Percentiles rank a stretch among this genome's conserved stretches.
Conservation (phyloP, 225 moss, liverwort and hornwort genomes). For the Asterella californica region DNA sequence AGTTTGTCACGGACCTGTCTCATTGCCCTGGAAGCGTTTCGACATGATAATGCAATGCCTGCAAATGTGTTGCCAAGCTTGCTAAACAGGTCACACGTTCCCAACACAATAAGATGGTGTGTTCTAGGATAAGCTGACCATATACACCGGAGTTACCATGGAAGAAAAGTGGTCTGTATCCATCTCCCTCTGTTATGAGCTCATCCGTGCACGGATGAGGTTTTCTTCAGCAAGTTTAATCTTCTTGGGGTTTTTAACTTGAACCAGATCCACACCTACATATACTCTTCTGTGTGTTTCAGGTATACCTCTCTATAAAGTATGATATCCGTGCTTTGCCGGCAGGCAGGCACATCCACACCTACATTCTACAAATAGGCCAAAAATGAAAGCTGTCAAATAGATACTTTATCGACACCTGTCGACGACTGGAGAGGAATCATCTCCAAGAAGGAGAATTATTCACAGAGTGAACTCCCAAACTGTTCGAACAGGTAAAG, state of each 20-base stretch:
- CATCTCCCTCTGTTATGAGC: no score
- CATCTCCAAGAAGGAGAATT: background rate
- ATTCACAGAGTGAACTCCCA: background rate
- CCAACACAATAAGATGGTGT: no score
- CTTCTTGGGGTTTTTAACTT: no score
- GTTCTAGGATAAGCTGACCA: no score
- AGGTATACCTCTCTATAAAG: background rate
- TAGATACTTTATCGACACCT: background rate
- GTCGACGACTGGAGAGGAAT: background rate
- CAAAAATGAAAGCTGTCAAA: background rate
- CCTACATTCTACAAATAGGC: background rate
- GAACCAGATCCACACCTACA: background rate
- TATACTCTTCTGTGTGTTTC: background rate
- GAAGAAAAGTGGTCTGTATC: no score
- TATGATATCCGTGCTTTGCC: background rate
- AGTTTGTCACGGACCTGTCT: constrained; percentile 2
- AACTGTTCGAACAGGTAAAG: background rate
- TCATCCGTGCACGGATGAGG: no score
- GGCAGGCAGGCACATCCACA: background rate
- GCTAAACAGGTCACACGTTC: background rate
- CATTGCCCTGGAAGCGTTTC: background rate
- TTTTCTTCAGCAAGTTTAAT: no score
- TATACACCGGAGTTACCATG: no score
- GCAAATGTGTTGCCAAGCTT: background rate
- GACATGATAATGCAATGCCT: background rate